Base-by-base conservation (phyloP, 495 filamentous ascomycete genomes). In the Poronia punctata region DNA sequence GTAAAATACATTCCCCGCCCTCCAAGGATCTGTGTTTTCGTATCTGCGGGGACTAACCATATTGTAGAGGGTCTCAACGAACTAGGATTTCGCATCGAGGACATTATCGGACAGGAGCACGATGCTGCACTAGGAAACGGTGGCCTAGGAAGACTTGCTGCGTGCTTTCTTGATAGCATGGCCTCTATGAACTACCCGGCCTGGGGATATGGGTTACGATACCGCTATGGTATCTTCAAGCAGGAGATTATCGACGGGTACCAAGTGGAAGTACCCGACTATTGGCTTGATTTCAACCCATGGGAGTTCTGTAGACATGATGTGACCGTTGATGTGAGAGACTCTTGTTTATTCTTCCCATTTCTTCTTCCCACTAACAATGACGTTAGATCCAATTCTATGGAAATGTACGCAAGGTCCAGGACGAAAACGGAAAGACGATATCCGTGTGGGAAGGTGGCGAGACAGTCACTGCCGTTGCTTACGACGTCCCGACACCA, bases 251-350 rank as follows among this genome's bases (percentile, higher is more conserved):
- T 96, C 35, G 83, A 97, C 55, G 92, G 92, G 12, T 97, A 95
- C 55, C 92, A 98, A 62, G 86, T 97, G 35, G 92, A 98, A 53
- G 81, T 97, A 32, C 92, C 92, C 15, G 92, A 98, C 61, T 98
- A 98, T 65, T 98, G 92, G 92, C 78, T 98, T 21, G 92, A 97
- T 56, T 95, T 96, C 61, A 97, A 97, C 70, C 92, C 93, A 5
- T 98, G 92, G 92, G 92, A 98, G 55, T 97, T 98, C 54, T 87
- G 89, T 14, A 76, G 92, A 48, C 88, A 94, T 59, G 92, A 98
- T 56, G 80, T 98, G 30, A 87, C 82, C 7, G 89, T 98, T 21
- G 85, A 95, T 59, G 70, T 72, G 41, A 66, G 71, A 47, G 18
- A 31, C 14, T n/a, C n/a, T n/a, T n/a, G n/a, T n/a, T n/a, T n/a